Base-by-base conservation (phyloP, 2,329 filamentous ascomycete genomes). In the Aspergillus tanneri region DNA sequence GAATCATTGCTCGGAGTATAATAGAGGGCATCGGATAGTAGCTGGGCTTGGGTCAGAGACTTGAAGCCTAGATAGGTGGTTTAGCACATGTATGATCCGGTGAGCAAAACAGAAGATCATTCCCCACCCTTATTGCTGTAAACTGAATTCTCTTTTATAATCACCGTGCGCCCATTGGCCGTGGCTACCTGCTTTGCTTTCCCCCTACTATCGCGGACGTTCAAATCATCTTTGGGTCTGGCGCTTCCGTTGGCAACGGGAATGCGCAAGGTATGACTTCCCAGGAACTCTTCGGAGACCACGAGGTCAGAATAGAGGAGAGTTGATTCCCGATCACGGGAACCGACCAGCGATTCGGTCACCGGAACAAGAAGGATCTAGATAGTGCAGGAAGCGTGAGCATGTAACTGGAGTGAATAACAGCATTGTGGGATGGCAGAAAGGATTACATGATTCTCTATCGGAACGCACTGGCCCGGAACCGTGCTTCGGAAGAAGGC, bases 401-500 rank as follows among this genome's bases (percentile, higher is more conserved):
- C 49, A 32, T 19, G 14, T 16, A 14, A 46, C 27, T 22, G 12
- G 30, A 27, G 19, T 16, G 45, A 25, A 52, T 49, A 46, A 37
- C 40, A 24, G 28, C 40, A 42, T 38, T 14, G 34, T 11, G 23
- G n/a, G 43, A 30, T 18, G 32, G 35, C 19, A 41, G 43, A 34
- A 39, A 28, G 21, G 57, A 63, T 60, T 76, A 85, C 83, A 78
- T 97, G 89, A 71, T 95, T 89, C 72, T 93, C 87, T 57, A 90
- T 82, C 46, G 93, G 91, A 55, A 86, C 83, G 79, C 93, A 97
- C 84, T 97, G 92, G 64, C 87, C 79, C 61, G 88, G 87, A 68
- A 96, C 82, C 71, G 89, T 85, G 82, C 90, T 97, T 78, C 90
- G 90, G 82, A 96, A 96, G 84, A 99, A 97, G 80, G 92, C 90